These are phyloP conservation scores for Phialocephala subalpina DNA, from an alignment of 2,329 filamentous ascomycete species.

Conservation along the genomic window DNA sequence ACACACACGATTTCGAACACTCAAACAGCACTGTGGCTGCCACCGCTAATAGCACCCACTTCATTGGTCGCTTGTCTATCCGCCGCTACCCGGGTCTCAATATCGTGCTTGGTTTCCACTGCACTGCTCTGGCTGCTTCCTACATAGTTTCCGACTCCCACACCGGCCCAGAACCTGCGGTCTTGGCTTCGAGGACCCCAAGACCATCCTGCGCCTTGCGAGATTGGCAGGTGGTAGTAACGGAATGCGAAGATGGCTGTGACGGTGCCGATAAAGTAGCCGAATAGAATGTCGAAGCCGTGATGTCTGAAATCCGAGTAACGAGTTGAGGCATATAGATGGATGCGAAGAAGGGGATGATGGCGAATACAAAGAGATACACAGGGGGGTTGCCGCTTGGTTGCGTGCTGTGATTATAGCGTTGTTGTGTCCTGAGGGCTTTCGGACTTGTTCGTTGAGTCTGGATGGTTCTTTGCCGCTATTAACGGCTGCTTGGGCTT, in stretches of 20 bases:
- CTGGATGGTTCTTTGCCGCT: no score
- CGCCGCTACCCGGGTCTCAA: slow-evolving; percentile 19
- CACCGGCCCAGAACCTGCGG: slow-evolving; percentile 80
- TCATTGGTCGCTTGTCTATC: slow-evolving; percentile 28
- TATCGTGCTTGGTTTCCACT: not conserved
- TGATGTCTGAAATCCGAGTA: slow-evolving; percentile 91
- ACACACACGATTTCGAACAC: no score
- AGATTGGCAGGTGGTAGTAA: slow-evolving; percentile 85
- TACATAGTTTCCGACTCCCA: slow-evolving; percentile 51
- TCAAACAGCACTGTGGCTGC: no score
- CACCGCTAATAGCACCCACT: slow-evolving; percentile 33
- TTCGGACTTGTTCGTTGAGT: slow-evolving; percentile 14
- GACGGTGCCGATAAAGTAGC: slow-evolving; percentile 78
- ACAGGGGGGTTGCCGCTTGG: slow-evolving; percentile 85
- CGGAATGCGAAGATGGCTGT: slow-evolving; percentile 80
- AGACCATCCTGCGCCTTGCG: slow-evolving; percentile 83
- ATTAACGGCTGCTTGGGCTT: no score
- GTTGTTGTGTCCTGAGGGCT: slow-evolving; percentile 38
- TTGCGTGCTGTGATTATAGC: slow-evolving; percentile 63
- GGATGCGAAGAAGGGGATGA: slow-evolving; percentile 76
- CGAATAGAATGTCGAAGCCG: slow-evolving; percentile 90
- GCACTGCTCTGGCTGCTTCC: slow-evolving; percentile 31
- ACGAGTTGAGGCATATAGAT: slow-evolving; percentile 85
- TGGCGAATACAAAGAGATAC: slow-evolving; percentile 75
- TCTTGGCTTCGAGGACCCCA: slow-evolving; percentile 81